A percentile compares a stretch with the other conserved stretches of the same genome.
phyloP scores from a whole-genome alignment of 768 basidiomycete species.

The Multifurca ochricompacta region DNA sequence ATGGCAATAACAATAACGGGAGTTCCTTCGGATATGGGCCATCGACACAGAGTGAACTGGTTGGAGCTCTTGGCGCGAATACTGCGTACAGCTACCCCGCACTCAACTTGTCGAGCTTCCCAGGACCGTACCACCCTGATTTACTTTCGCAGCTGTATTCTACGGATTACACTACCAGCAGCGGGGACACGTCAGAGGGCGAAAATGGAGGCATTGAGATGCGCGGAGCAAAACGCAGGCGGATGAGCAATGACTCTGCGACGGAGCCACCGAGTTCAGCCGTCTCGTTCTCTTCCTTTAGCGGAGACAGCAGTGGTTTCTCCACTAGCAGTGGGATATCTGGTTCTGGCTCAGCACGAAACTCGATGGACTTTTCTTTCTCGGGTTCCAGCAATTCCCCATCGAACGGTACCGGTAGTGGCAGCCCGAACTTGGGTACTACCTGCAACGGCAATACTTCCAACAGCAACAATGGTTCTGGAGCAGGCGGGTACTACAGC shows the following conservation, averaged over 20 bases:
- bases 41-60: conserved; percentile 43
- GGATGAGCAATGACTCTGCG: conserved; percentile 55
- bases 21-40: conserved; percentile 30
- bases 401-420: conserved; percentile 32
- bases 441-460: background rate
- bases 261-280: conserved; percentile 54
- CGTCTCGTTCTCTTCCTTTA: conserved; percentile 45
- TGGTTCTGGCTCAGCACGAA: conserved; percentile 49
- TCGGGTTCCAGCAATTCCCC: conserved; percentile 37
- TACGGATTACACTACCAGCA: conserved; percentile 49
- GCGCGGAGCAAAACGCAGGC: conserved; percentile 55
- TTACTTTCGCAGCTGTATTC: conserved; percentile 48
- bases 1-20: conserved; percentile 24
- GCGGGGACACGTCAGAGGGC: conserved; percentile 39
- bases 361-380: conserved; percentile 61
- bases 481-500: conserved; percentile 36
- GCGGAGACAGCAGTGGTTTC: conserved; percentile 38
- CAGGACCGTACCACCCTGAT: conserved; percentile 72
- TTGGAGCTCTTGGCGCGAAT: conserved; percentile 37
- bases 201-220: conserved; percentile 29
- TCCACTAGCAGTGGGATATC: conserved; percentile 39
- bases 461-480: background rate
- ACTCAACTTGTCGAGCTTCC: conserved; percentile 40
- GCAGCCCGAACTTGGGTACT: conserved; percentile 5
- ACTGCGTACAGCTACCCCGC: conserved; percentile 27